phyloP scores from a whole-genome alignment of 371 early-diverging fungal genomes.

The Mortierella polycephala region DNA sequence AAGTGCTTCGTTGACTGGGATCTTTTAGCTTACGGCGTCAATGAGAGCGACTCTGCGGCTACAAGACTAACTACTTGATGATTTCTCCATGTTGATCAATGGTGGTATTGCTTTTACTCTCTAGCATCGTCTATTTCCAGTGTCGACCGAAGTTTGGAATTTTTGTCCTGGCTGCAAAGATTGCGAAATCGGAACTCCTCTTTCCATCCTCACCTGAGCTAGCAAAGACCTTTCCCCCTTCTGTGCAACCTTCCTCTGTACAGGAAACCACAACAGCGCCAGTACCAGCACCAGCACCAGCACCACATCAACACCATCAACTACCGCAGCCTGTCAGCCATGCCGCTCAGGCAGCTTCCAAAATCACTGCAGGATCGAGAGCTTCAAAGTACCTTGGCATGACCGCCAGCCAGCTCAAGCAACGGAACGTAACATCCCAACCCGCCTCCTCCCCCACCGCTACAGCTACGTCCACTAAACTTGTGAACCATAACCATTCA shows the following conservation, averaged over 20 bases:
- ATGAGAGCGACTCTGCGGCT: neutral
- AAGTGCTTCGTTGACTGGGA: conserved; percentile 23
- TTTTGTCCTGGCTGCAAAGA: conserved; percentile 74
- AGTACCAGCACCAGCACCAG: neutral
- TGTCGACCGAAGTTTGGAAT: conserved; percentile 77
- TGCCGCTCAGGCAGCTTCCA: conserved; percentile 57
- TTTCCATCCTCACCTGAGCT: conserved; percentile 38
- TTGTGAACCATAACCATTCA: conserved; percentile 3
- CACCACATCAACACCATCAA: no score
- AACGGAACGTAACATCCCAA: conserved; percentile 54
- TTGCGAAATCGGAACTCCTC: conserved; percentile 61
- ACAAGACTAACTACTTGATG: conserved; percentile 3
- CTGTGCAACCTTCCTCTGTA: conserved; percentile 8
- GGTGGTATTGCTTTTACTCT: conserved; percentile 1
- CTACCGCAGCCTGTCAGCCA: conserved; percentile 28
- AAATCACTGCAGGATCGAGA: conserved; percentile 65
- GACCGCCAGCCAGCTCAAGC: conserved; percentile 67
- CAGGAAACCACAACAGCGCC: conserved; percentile 13
- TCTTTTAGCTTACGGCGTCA: conserved; percentile 7
- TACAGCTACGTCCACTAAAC: conserved; percentile 9
- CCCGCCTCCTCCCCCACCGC: conserved; percentile 1
- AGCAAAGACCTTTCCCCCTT: conserved; percentile 12
- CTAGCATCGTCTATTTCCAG: conserved; percentile 71
- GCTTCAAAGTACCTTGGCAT: conserved; percentile 72
- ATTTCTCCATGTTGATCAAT: conserved; percentile 3